Evolutionary conservation across 495 filamentous ascomycete species (phyloP).

Genomic region (Hypoxylon cercidicola): DNA sequence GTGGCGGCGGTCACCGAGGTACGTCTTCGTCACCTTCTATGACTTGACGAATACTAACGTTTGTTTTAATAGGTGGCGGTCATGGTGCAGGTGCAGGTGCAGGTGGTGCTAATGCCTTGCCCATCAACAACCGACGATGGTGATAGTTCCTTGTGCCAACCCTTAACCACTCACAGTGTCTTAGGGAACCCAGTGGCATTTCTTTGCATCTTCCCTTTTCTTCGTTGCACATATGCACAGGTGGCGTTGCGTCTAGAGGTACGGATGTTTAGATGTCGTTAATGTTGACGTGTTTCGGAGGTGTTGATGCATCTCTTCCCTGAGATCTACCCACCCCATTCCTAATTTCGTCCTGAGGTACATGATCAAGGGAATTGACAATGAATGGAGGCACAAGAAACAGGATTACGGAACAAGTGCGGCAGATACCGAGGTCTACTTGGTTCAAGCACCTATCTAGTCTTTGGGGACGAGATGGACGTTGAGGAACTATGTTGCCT

Average conservation of each 20-base stretch:
- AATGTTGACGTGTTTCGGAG: constrained; percentile 28
- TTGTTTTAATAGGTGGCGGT: constrained; percentile 18
- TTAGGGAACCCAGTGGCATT: constrained; percentile 20
- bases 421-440: constrained; percentile 16
- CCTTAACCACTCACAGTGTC: constrained; percentile 3
- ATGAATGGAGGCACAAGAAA: constrained; percentile 5
- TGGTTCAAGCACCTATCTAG: constrained; percentile 10
- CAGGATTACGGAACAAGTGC: constrained; percentile 9
- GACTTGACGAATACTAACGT: constrained; percentile 29
- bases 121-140: constrained; percentile 60
- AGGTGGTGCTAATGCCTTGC: constrained; percentile 57
- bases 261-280: constrained; percentile 46
- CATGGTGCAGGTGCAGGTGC: constrained; percentile 40
- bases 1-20: constrained; percentile 74
- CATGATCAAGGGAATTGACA: constrained; percentile 7
- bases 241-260: constrained; percentile 49
- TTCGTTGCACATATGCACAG: constrained; percentile 44
- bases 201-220: constrained; percentile 29
- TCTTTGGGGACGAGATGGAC: constrained; percentile 13
- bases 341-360: constrained; percentile 32
- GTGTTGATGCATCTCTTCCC: constrained; percentile 31
- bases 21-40: constrained; percentile 17
- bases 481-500: constrained; percentile 31
- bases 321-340: constrained; percentile 31
- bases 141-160: constrained; percentile 36